phyloP scores from a whole-genome alignment of 768 basidiomycete genomes.

The Filobasidium wieringae region DNA sequence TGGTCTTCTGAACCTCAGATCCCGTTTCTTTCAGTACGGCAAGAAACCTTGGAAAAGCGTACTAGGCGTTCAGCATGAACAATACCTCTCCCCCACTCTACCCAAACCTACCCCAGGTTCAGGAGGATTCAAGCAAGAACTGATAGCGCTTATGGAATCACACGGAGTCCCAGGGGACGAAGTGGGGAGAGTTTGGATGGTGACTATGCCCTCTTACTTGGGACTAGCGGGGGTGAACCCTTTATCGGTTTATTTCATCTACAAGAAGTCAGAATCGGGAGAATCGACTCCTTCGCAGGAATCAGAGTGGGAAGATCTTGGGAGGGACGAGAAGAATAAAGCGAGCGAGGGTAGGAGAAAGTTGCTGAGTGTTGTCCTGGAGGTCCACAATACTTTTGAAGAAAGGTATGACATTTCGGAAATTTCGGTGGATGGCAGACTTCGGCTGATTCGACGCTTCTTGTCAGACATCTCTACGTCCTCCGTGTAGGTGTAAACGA shows the following conservation, averaged over 20 bases:
- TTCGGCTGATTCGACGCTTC: background rate
- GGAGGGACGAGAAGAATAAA: background rate
- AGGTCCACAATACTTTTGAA: conserved; percentile 67
- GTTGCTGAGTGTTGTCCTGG: conserved; percentile 43
- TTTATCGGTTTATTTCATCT: conserved; percentile 57
- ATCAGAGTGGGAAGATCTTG: conserved; percentile 44
- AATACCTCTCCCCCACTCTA: conserved; percentile 42
- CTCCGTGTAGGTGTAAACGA: conserved; percentile 45
- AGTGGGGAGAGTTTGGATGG: conserved; percentile 54
- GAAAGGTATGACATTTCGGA: conserved; percentile 42
- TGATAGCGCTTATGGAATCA: background rate
- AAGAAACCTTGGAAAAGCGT: conserved; percentile 42
- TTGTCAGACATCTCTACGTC: conserved; percentile 46
- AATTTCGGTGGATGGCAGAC: no score
- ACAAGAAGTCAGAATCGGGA: conserved; percentile 34
- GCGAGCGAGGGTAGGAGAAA: background rate
- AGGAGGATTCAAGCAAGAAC: background rate
- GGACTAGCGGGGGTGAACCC: conserved; percentile 64
- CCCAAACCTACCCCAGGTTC: background rate
- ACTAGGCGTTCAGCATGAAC: conserved; percentile 44
- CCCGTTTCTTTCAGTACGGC: conserved; percentile 49
- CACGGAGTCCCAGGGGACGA: background rate
- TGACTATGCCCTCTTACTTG: conserved; percentile 60
- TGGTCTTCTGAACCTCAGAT: conserved; percentile 43
- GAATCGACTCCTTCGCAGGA: no score